phyloP scores from a whole-genome alignment of 805 yeast genomes.

The Alloascoidea hylecoeti region DNA sequence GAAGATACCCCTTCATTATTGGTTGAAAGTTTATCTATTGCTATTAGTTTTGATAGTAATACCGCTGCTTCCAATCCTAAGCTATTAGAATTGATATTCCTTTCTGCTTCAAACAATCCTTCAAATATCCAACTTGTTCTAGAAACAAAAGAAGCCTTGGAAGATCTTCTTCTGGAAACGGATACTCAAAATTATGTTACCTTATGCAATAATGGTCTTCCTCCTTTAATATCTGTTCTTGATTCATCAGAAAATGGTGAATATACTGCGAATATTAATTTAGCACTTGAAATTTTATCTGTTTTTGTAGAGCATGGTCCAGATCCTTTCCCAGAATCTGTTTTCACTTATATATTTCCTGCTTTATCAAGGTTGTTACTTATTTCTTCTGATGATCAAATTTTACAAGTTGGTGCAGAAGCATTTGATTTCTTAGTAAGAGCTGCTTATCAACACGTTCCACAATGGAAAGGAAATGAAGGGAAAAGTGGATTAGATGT shows the following conservation, averaged over 20 bases:
- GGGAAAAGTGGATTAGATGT: conserved; percentile 34
- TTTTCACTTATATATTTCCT: conserved; percentile 30
- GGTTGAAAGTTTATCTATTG: conserved; percentile 51
- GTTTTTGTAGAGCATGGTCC: conserved; percentile 34
- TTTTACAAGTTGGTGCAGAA: conserved; percentile 66
- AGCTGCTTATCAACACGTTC: conserved; percentile 17
- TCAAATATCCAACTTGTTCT: conserved; percentile 56
- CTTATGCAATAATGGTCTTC: conserved; percentile 38
- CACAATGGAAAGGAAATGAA: conserved; percentile 2
- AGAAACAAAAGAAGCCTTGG: conserved; percentile 58
- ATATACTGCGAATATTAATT: conserved; percentile 42
- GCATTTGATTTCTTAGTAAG: conserved; percentile 47
- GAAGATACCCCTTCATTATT: conserved; percentile 72
- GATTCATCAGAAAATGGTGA: conserved; percentile 20
- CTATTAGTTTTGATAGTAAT: conserved; percentile 30
- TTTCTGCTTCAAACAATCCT: conserved; percentile 58
- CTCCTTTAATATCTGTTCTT: conserved; percentile 28
- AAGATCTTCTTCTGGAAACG: conserved; percentile 36
- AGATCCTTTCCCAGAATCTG: conserved; percentile 19
- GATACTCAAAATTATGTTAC: conserved; percentile 27
- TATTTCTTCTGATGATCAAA: conserved; percentile 54
- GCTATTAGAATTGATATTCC: conserved; percentile 40
- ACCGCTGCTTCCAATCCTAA: conserved; percentile 17
- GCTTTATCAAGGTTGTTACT: conserved; percentile 14
- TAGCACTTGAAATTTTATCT: conserved; percentile 22